Evolutionary conservation across 106 monocot genomes (phyloP), one percentile per base, ranked within the genome.

Genomic region (Narthecium ossifragum): DNA sequence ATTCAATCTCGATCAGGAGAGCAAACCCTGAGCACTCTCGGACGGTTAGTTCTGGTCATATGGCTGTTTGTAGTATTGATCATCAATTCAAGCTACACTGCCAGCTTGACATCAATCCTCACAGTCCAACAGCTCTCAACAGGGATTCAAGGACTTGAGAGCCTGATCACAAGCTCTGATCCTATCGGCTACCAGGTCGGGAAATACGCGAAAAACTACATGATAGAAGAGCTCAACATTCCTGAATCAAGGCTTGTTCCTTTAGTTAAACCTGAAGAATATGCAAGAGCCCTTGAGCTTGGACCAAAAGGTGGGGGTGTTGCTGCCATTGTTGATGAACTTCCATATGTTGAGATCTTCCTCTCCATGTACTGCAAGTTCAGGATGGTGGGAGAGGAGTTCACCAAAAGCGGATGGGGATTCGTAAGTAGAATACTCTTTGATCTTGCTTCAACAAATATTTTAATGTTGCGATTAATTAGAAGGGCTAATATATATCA

Each of bases 21-120:
- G 36, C 48, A 33, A 2, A 28, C 46, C 7, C 59, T 49, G 46
- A 69, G 48, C 48, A 69, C 11, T 1, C 45, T 69, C 4, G 47
- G 59, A 3, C 48, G 60, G 1, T 37, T 61, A 4, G 60, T 70
- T 10, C n/a, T 70, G 52, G 39, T 70, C 7, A 51, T 70, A 36
- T 70, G 70, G 70, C 46, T 70, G n/a, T 70, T 70, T 33, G 60
- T 70, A 34, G 50, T 70, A 5, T 26, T 70, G 6, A 70, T 70
- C 21, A 8, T 70, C 14, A 20, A 51, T 8, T 51, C 60, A 26
- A 70, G 61, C 9, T 70, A 70, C 70, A 60, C 51, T 1, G 70
- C 70, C 1, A 70, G 70, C 39, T 40, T 70, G 51, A 70, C 70
- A n/a, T 70, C 70, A 29, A 70, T 70, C 18, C 51, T 70, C 18